A percentile compares a stretch with the other conserved stretches of the same genome.
These are phyloP conservation scores for Moricandia arvensis DNA, from an alignment of 345 rosid species.

Conservation along the genomic window DNA sequence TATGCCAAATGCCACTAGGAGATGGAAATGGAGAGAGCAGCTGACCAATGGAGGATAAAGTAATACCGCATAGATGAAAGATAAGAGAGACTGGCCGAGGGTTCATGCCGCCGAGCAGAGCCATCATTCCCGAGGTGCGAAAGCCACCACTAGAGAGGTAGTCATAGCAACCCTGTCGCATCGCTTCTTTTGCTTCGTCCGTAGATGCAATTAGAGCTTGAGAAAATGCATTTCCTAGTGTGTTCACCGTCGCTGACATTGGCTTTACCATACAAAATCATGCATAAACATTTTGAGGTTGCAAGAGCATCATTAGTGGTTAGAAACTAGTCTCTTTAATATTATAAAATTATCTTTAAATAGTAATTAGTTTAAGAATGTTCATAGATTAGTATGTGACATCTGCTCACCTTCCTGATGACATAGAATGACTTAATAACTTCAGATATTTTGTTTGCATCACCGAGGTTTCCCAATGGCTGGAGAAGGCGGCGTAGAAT, in stretches of 20 bases:
- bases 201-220: constrained; percentile 30
- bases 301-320: not conserved
- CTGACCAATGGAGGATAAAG: constrained; percentile 22
- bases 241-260: constrained; percentile 43
- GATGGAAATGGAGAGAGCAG: constrained; percentile 41
- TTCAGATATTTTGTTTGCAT: constrained; percentile 36
- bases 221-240: constrained; percentile 37
- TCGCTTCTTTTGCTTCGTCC: constrained; percentile 41
- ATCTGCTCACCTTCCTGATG: constrained; percentile 46
- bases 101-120: constrained; percentile 38
- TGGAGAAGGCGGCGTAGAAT: constrained; percentile 48
- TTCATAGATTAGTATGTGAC: not conserved
- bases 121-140: constrained; percentile 30
- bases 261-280: constrained; percentile 34
- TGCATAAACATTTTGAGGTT: not conserved
- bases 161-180: constrained; percentile 37
- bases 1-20: constrained; percentile 37
- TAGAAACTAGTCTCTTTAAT: not conserved
- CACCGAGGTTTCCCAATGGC: constrained; percentile 40
- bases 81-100: constrained; percentile 32
- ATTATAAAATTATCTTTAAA: not conserved
- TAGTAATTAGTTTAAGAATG: not conserved
- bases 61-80: constrained; percentile 34
- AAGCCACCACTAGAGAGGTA: constrained; percentile 35
- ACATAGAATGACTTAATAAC: constrained; percentile 47